phyloP scores from a whole-genome alignment of 148 eudicot genomes.

The Silene conica region DNA sequence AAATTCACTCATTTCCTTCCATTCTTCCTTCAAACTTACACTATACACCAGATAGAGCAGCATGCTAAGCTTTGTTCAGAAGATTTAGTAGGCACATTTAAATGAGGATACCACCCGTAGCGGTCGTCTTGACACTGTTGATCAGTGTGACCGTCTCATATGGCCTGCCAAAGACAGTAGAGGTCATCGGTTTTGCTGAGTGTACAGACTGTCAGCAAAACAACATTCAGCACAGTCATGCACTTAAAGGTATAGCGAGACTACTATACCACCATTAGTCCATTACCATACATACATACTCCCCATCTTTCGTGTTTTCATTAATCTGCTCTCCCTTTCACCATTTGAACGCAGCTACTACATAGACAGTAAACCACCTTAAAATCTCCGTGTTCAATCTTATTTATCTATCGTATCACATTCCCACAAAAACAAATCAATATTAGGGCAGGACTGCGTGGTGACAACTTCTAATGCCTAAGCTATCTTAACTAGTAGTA shows the following conservation, averaged over 20 bases:
- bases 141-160: constrained; percentile 36
- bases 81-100: neutral
- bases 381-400: no score
- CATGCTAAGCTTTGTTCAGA: neutral
- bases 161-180: constrained; percentile 33
- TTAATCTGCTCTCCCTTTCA: no score
- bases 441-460: no score
- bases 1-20: constrained; percentile 14
- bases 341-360: neutral
- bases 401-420: no score
- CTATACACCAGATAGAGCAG: neutral
- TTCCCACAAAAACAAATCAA: no score
- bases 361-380: no score
- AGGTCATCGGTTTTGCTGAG: constrained; percentile 47
- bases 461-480: no score
- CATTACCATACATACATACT: neutral
- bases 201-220: constrained; percentile 51
- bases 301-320: neutral
- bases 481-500: no score
- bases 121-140: constrained; percentile 27
- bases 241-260: constrained; percentile 39
- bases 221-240: constrained; percentile 44
- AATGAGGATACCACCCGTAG: constrained; percentile 19
- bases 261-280: no score
- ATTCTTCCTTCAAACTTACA: constrained; percentile 1